phyloP scores from a whole-genome alignment of 75 land plant species.

The Gnetum montanum region DNA sequence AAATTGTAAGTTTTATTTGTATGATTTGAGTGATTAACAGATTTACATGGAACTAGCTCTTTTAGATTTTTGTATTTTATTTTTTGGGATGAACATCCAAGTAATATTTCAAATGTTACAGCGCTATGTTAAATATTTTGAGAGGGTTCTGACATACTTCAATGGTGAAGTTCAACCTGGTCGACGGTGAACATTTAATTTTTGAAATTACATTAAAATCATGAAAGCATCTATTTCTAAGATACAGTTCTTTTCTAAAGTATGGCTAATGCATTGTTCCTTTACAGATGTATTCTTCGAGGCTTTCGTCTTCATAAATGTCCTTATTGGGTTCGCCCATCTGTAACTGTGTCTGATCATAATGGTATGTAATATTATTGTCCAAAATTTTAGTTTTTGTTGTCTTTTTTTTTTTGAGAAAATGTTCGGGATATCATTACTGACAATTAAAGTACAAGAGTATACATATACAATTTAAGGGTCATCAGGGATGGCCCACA shows the following conservation, averaged over 20 bases:
- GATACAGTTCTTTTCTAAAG: too few species aligned
- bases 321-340: slow-evolving; percentile 95
- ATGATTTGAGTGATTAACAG: neutral
- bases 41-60: too few species aligned
- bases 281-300: slow-evolving; percentile 84
- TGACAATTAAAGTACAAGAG: too few species aligned
- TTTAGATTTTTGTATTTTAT: too few species aligned
- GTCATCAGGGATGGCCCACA: too few species aligned
- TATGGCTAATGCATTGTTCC: too few species aligned
- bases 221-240: too few species aligned
- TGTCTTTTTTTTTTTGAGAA: too few species aligned
- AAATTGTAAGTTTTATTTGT: slow-evolving; percentile 58
- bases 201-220: neutral
- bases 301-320: slow-evolving; percentile 93
- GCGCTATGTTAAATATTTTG: slow-evolving; percentile 99
- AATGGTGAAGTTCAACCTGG: slow-evolving; percentile 85
- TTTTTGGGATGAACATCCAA: neutral
- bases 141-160: slow-evolving; percentile 71
- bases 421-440: too few species aligned
- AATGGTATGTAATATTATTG: slow-evolving; percentile 39
- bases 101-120: slow-evolving; percentile 13
- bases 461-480: too few species aligned
- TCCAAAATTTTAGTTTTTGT: too few species aligned
- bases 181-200: slow-evolving; percentile 44
- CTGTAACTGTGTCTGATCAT: slow-evolving; percentile 89